Base-by-base conservation (phyloP, 164 flowering plant species). In the Echeveria elegans region DNA sequence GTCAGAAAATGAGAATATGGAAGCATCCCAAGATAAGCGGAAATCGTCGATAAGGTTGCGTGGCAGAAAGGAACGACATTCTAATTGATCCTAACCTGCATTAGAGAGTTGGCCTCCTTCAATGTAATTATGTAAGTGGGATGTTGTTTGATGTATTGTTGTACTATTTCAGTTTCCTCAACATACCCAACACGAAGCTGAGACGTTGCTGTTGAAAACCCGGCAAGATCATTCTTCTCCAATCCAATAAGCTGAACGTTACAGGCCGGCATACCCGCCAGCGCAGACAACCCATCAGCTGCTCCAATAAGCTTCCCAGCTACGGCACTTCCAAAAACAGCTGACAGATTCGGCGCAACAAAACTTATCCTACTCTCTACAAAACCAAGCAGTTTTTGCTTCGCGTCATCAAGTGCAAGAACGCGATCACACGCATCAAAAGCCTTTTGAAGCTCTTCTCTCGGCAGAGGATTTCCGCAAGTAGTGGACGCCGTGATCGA, bases 11-110 rank as follows among this genome's bases (percentile, higher is more conserved):
- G 32, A 4, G 7, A 56, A 26, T 26, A 14, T 11, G 32, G 61
- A 56, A 56, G 61, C 61, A 56, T 14, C 61, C 14, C 19, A 5
- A 0, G 32, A 28, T 5, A 56, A 56, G 61, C 61, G 19, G 15
- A 56, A 56, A 32, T 32, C 61, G 18, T 26, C 28, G 32, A 56
- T 29, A 56, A 56, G 61, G 30, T 28, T 56, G 8, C 61, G 16
- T 28, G 61, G 61, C 31, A 56, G 61, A 56, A 56, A 56, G 32
- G 61, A 56, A 56, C 32, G 61, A 2, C 29, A 53, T 43, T 43
- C 15, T 43, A 43, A 43, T 16, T 43, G 47, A 43, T 43, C 47
- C 47, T 43, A 43, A 43, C 47, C 11, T 43, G 47, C 47, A 9
- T 43, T 43, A 43, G 47, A 43, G 47, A 24, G 31, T n/a, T 9